Conservation (phyloP, 2,329 filamentous ascomycete species). For the Fusarium avenaceum region DNA sequence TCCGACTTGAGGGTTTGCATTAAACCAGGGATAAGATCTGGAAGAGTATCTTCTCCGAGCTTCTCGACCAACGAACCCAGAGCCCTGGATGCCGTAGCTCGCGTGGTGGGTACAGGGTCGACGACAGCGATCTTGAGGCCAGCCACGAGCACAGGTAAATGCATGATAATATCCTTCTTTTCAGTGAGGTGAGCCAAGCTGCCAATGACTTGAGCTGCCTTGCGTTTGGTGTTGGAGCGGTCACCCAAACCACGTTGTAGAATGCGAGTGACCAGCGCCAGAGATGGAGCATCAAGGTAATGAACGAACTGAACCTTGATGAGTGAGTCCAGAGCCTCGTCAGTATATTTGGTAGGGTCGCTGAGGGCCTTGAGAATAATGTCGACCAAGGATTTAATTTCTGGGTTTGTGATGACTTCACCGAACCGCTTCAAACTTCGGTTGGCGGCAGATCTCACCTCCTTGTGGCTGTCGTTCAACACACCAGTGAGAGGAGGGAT, state of each 20-base stretch:
- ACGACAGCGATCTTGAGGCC: constrained; percentile 91
- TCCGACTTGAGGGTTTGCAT: constrained; percentile 99
- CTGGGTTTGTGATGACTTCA: constrained; percentile 97
- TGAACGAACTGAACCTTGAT: constrained; percentile 99
- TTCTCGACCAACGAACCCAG: constrained; percentile 98
- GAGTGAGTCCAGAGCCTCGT: constrained; percentile 90
- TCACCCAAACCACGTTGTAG: constrained; percentile 92
- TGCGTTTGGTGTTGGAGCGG: constrained; percentile 93
- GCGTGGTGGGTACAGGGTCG: constrained; percentile 95
- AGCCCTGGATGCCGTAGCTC: constrained; percentile 95
- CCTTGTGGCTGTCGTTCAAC: constrained; percentile 97
- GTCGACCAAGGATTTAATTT: constrained; percentile 92
- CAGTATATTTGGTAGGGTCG: constrained; percentile 96
- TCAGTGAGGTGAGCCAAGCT: constrained; percentile 97
- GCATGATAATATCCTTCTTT: constrained; percentile 90
- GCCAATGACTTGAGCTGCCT: constrained; percentile 97
- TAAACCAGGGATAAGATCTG: constrained; percentile 95
- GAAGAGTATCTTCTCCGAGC: constrained; percentile 94
- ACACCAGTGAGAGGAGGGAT: constrained; percentile 96
- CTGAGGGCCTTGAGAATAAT: constrained; percentile 96
- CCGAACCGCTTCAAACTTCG: constrained; percentile 97
- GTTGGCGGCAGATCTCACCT: constrained; percentile 92
- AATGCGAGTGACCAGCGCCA: constrained; percentile 95
- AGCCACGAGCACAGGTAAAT: constrained; percentile 91
- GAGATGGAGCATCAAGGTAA: constrained; percentile 96